Evolutionary conservation across 495 filamentous ascomycete genomes (phyloP).

Genomic region (Talaromyces nanjingensis): DNA sequence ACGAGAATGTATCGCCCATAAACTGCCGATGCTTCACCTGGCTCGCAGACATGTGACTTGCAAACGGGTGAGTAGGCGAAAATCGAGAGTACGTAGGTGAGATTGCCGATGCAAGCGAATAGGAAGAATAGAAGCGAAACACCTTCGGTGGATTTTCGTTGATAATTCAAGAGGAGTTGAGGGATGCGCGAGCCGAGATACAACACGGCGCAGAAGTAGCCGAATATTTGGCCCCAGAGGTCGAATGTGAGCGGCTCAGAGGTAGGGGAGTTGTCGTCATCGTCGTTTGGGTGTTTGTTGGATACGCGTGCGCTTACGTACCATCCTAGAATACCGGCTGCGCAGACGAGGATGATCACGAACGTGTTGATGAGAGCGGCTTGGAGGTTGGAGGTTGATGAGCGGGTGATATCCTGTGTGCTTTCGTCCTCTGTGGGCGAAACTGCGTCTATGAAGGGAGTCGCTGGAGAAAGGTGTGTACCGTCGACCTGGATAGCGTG

Average conservation of each 20-base stretch:
- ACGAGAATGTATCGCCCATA: conserved; percentile 79
- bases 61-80: conserved; percentile 72
- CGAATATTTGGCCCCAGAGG: conserved; percentile 74
- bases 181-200: conserved; percentile 87
- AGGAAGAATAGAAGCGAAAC: conserved; percentile 91
- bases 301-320: conserved; percentile 48
- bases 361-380: conserved; percentile 61
- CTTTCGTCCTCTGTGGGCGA: conserved; percentile 15
- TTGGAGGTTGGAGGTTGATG: conserved; percentile 43
- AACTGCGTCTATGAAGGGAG: conserved; percentile 52
- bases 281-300: conserved; percentile 9
- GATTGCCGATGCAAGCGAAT: conserved; percentile 90
- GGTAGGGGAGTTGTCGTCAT: not conserved
- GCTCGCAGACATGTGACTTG: conserved; percentile 34
- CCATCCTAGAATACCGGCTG: conserved; percentile 80
- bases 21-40: conserved; percentile 47
- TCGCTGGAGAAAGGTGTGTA: conserved; percentile 74
- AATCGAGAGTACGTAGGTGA: conserved; percentile 90
- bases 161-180: conserved; percentile 83
- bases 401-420: conserved; percentile 15
- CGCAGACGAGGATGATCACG: conserved; percentile 70
- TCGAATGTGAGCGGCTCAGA: conserved; percentile 51
- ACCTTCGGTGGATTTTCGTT: conserved; percentile 83
- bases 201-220: conserved; percentile 75
- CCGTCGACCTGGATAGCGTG: conserved; percentile 36